Conservation (phyloP, 2,329 filamentous ascomycete species). For the Fusarium staphyleae region DNA sequence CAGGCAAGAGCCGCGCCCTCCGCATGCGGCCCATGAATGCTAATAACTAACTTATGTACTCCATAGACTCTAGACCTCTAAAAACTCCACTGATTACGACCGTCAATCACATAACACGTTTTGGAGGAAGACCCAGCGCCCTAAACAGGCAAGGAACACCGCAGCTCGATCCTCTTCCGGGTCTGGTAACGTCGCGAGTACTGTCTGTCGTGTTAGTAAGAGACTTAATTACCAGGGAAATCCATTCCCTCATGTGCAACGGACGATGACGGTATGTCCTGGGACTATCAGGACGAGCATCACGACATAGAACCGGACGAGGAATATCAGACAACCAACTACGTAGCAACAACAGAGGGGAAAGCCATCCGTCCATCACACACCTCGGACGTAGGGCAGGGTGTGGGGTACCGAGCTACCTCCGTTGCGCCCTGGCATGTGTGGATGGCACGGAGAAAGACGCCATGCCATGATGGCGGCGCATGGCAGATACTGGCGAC, state of each 20-base stretch:
- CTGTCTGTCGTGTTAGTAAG: background rate
- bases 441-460: conserved; percentile 2
- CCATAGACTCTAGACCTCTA: background rate
- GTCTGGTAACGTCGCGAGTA: conserved; percentile 19
- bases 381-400: conserved; percentile 34
- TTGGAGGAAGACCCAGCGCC: conserved; percentile 9
- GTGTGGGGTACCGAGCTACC: conserved; percentile 6
- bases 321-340: conserved; percentile 5
- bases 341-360: background rate
- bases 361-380: conserved; percentile 22
- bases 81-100: conserved; percentile 22
- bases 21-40: conserved; percentile 1
- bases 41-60: no score
- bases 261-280: conserved; percentile 1
- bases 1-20: no score
- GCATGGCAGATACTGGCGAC: conserved; percentile 2
- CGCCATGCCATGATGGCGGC: conserved; percentile 7
- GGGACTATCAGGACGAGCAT: no score
- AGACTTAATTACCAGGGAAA: background rate
- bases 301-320: conserved; percentile 12
- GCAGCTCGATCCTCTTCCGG: conserved; percentile 8
- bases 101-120: conserved; percentile 40
- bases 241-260: background rate
- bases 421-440: conserved; percentile 17
- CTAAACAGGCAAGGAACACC: conserved; percentile 19